Evolutionary conservation across 441 rosid genomes (phyloP).

Genomic region (Populus hybrid): DNA sequence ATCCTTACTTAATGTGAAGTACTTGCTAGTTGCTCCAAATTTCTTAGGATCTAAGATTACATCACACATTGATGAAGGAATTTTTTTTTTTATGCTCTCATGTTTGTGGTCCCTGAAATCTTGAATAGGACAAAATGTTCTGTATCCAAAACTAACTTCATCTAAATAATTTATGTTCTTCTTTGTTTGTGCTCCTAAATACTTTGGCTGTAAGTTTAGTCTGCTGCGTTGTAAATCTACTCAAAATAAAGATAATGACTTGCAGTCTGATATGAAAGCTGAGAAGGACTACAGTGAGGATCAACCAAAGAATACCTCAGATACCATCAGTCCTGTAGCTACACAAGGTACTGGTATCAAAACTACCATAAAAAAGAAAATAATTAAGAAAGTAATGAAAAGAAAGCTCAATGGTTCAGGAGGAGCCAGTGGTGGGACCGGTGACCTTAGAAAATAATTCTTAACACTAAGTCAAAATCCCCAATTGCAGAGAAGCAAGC

Average conservation of each 20-base stretch:
- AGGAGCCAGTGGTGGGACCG: conserved; percentile 28
- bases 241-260: conserved; percentile 37
- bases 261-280: conserved; percentile 39
- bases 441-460: conserved; percentile 31
- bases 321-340: conserved; percentile 27
- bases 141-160: background rate
- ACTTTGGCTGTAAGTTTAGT: background rate
- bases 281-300: conserved; percentile 34
- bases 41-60: background rate
- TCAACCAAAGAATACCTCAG: conserved; percentile 45
- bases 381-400: conserved; percentile 34
- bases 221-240: conserved; percentile 13
- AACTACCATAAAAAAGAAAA: conserved; percentile 53
- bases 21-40: background rate
- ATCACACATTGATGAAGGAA: background rate
- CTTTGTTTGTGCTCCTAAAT: background rate
- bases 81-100: background rate
- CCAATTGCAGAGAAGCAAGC: conserved; percentile 41
- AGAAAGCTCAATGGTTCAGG: conserved; percentile 50
- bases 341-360: conserved; percentile 51
- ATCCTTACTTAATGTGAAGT: background rate
- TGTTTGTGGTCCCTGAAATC: background rate
- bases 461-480: conserved; percentile 27
- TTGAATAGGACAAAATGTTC: background rate
- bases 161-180: background rate